A percentile compares a stretch with the other conserved stretches of the same genome.
phyloP scores from a whole-genome alignment of 176 grass and related monocot genomes.

The Hsuehochloa calcarea region DNA sequence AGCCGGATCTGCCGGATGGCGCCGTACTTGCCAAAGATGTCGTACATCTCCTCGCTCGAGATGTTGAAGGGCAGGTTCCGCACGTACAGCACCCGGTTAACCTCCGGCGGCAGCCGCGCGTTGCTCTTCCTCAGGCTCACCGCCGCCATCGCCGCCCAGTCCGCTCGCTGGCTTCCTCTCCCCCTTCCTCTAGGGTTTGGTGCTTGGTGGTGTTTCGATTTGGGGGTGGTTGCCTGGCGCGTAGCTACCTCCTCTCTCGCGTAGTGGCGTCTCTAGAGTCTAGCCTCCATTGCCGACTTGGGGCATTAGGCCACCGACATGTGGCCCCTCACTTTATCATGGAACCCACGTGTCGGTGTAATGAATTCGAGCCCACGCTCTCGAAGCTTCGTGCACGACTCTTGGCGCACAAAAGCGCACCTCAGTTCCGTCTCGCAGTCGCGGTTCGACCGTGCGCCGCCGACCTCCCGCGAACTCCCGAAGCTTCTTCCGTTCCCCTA shows the following conservation, averaged over 20 bases:
- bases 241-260: neutral
- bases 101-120: slow-evolving; percentile 88
- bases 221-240: neutral
- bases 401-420: slow-evolving; percentile 16
- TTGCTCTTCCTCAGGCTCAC: slow-evolving; percentile 80
- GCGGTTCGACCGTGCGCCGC: neutral
- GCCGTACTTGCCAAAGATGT: slow-evolving; percentile 99
- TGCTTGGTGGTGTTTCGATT: neutral
- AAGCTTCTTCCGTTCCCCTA: neutral
- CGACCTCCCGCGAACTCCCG: neutral
- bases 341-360: neutral
- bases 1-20: slow-evolving; percentile 98
- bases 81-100: slow-evolving; percentile 94
- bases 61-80: slow-evolving; percentile 99
- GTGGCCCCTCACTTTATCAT: accelerated
- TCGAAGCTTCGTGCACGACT: neutral
- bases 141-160: slow-evolving; percentile 53
- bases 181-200: slow-evolving; percentile 38
- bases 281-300: slow-evolving; percentile 25
- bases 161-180: neutral
- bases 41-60: slow-evolving; percentile 99
- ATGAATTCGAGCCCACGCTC: neutral
- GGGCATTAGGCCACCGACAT: neutral
- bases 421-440: neutral
- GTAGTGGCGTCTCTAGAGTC: too few relatives aligned